Conservation (phyloP, 352 stramenopile genomes). For the Pythium pyrilobum region DNA sequence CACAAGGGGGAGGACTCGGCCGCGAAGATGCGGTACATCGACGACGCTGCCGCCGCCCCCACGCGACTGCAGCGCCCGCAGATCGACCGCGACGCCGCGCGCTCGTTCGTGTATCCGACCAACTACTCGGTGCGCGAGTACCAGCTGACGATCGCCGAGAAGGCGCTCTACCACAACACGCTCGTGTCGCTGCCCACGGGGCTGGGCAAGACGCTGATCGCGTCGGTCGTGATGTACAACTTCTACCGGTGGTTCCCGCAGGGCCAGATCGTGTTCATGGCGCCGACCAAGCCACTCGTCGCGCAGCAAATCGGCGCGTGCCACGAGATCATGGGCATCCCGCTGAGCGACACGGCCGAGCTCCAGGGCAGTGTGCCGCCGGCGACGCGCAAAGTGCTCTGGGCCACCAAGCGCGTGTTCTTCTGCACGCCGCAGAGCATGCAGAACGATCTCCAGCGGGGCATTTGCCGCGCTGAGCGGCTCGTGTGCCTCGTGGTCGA, state of each 20-base stretch:
- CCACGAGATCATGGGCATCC: slow-evolving; percentile 93
- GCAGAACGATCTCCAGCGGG: slow-evolving; percentile 92
- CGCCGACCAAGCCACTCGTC: slow-evolving; percentile 97
- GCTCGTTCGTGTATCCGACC: slow-evolving; percentile 83
- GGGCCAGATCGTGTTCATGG: slow-evolving; percentile 96
- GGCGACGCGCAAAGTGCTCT: slow-evolving; percentile 76
- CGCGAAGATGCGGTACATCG: slow-evolving; percentile 55
- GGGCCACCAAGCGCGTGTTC: slow-evolving; percentile 93
- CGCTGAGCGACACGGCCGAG: slow-evolving; percentile 75
- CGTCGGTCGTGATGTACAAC: slow-evolving; percentile 99
- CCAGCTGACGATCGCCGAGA: slow-evolving; percentile 92
- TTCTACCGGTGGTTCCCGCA: slow-evolving; percentile 97
- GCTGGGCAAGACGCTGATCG: slow-evolving; percentile 99
- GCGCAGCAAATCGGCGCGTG: slow-evolving; percentile 98
- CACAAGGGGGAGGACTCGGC: slow-evolving; percentile 43
- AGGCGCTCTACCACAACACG: slow-evolving; percentile 96
- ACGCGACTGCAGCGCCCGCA: slow-evolving; percentile 28
- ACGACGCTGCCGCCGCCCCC: slow-evolving; percentile 8
- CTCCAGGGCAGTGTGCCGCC: slow-evolving; percentile 80
- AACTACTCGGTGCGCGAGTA: slow-evolving; percentile 93
- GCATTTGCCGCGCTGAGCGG: slow-evolving; percentile 62
- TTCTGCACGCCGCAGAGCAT: slow-evolving; percentile 99
- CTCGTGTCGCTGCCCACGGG: slow-evolving; percentile 98
- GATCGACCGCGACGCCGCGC: slow-evolving; percentile 58
- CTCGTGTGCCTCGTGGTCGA: slow-evolving; percentile 98